Conservation (phyloP, 2,329 filamentous ascomycete genomes). For the Pleoardoris graminearum region DNA sequence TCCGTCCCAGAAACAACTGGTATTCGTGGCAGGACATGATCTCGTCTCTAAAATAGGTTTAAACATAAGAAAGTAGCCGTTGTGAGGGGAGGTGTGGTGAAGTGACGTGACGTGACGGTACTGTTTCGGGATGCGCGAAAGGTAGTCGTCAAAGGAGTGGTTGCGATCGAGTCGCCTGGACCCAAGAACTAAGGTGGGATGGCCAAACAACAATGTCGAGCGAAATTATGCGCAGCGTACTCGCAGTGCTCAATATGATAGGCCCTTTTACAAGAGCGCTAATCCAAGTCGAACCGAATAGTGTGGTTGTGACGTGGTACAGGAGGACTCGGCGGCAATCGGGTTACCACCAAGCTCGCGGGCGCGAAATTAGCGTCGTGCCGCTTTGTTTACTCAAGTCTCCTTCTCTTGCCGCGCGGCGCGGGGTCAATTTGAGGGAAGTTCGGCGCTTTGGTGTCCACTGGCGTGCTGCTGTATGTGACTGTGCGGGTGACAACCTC, state of each 20-base stretch:
- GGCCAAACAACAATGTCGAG: conserved; percentile 14
- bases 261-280: conserved; percentile 27
- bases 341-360: conserved; percentile 30
- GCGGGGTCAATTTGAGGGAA: conserved; percentile 76
- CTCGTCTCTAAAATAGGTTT: conserved; percentile 29
- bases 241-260: conserved; percentile 14
- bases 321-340: conserved; percentile 19
- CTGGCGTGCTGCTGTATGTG: conserved; percentile 71
- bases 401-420: conserved; percentile 90
- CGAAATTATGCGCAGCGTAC: conserved; percentile 16
- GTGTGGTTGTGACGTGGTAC: conserved; percentile 22
- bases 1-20: conserved; percentile 28
- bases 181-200: conserved; percentile 30
- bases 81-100: conserved; percentile 2
- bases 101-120: conserved; percentile 5
- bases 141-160: conserved; percentile 22
- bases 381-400: conserved; percentile 55
- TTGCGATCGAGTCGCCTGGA: conserved; percentile 43
- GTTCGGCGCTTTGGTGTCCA: conserved; percentile 47
- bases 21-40: conserved; percentile 33
- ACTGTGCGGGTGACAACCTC: conserved; percentile 95
- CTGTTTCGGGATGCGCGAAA: conserved; percentile 11
- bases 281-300: conserved; percentile 18
- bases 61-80: conserved; percentile 26
- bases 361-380: conserved; percentile 24